A percentile compares a stretch with the other conserved stretches of the same genome.
These are phyloP conservation scores for Trichoderma reesei DNA, from an alignment of 495 filamentous ascomycete genomes.

Conservation along the genomic window DNA sequence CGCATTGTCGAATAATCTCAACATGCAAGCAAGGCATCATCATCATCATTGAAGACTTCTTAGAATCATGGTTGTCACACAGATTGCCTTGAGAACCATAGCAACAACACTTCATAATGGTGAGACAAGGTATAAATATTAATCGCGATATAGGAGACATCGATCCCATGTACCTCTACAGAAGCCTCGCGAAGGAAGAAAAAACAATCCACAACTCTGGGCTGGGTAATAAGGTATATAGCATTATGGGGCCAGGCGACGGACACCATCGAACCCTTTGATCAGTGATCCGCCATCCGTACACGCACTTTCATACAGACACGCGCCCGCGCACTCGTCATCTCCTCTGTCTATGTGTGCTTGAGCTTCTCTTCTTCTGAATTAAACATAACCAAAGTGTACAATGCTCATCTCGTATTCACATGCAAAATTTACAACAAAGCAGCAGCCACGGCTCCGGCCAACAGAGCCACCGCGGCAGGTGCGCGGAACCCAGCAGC, in stretches of 20 bases:
- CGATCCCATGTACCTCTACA: neutral
- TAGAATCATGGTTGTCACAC: no score
- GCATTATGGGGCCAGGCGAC: neutral
- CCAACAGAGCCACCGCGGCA: neutral
- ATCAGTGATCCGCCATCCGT: neutral
- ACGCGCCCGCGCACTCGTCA: neutral
- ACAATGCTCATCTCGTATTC: constrained; percentile 1
- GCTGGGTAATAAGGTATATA: neutral
- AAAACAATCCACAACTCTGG: neutral
- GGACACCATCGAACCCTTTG: neutral
- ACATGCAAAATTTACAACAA: constrained; percentile 2
- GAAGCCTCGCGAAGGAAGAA: neutral
- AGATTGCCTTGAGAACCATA: no score
- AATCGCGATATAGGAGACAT: neutral
- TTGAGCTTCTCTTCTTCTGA: neutral
- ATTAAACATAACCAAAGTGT: neutral
- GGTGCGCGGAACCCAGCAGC: constrained; percentile 1
- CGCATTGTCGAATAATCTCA: no score
- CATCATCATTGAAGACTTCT: no score
- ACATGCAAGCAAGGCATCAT: no score
- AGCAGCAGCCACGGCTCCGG: neutral
- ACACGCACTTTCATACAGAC: neutral
- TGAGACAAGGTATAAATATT: neutral
- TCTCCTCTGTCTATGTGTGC: neutral
- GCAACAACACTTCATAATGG: neutral